These are phyloP conservation scores for Cryoendolithus antarcticus DNA, from an alignment of 2,329 filamentous ascomycete genomes.

Conservation along the genomic window DNA sequence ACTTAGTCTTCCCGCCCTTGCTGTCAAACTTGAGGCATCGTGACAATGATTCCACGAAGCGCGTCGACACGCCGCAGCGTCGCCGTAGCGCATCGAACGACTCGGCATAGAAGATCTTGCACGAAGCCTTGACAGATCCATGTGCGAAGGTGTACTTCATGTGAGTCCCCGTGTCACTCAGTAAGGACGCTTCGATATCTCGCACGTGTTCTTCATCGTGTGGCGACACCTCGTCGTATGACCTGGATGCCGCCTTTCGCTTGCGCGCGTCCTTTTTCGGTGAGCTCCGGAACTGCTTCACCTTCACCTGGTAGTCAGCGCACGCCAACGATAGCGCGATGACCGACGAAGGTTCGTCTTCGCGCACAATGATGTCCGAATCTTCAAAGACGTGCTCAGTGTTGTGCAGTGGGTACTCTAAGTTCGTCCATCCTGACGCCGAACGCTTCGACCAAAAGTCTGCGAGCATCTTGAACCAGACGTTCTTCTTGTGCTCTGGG, in stretches of 20 bases:
- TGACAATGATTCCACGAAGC: conserved; percentile 89
- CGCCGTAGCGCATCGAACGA: conserved; percentile 90
- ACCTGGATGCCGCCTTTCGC: conserved; percentile 12
- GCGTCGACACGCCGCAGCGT: conserved; percentile 85
- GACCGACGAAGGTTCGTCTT: conserved; percentile 92
- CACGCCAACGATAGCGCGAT: conserved; percentile 87
- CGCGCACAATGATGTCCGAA: conserved; percentile 90
- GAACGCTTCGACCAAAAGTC: conserved; percentile 98
- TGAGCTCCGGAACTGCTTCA: conserved; percentile 48
- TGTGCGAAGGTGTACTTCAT: conserved; percentile 93
- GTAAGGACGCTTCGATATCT: conserved; percentile 72
- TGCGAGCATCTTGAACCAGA: conserved; percentile 89
- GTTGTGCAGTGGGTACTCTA: conserved; percentile 74
- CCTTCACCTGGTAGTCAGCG: conserved; percentile 72
- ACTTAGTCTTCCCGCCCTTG: conserved; percentile 95
- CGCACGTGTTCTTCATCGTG: conserved; percentile 43
- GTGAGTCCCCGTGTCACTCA: conserved; percentile 78
- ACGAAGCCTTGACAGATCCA: conserved; percentile 86
- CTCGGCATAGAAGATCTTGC: conserved; percentile 97
- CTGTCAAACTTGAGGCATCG: conserved; percentile 97
- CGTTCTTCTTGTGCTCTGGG: conserved; percentile 85
- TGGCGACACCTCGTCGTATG: conserved; percentile 14
- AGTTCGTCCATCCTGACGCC: conserved; percentile 79
- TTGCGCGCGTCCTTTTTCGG: conserved; percentile 12
- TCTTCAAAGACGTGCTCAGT: conserved; percentile 95